A percentile compares a stretch with the other conserved stretches of the same genome.
These are phyloP conservation scores for Geosiphon pyriformis DNA, from an alignment of 192 early-diverging fungal species.

Conservation along the genomic window DNA sequence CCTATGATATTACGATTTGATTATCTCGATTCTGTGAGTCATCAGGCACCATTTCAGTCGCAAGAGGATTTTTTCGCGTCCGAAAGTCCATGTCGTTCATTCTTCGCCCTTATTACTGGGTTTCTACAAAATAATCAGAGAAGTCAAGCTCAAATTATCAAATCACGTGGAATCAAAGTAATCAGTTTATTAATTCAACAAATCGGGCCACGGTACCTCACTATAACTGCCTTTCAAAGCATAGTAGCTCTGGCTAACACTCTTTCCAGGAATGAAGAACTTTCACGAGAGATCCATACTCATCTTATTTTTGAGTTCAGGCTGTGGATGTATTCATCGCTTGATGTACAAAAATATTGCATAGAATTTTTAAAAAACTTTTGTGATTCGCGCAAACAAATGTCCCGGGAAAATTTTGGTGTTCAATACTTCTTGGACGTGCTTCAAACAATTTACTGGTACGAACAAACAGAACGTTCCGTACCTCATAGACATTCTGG, in stretches of 20 bases:
- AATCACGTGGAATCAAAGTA: slow-evolving; percentile 21
- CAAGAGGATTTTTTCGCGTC: slow-evolving; percentile 23
- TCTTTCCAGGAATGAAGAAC: not conserved
- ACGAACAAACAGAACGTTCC: slow-evolving; percentile 16
- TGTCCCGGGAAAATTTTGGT: slow-evolving; percentile 20
- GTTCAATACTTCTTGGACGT: slow-evolving; percentile 19
- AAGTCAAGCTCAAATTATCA: slow-evolving; percentile 18
- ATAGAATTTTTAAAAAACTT: slow-evolving; percentile 23
- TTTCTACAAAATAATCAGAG: slow-evolving; percentile 16
- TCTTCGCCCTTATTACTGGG: slow-evolving; percentile 17
- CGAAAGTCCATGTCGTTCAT: slow-evolving; percentile 19
- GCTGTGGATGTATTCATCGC: slow-evolving; percentile 23
- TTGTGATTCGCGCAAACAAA: slow-evolving; percentile 18
- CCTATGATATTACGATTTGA: slow-evolving; percentile 24
- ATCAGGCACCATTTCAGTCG: slow-evolving; percentile 12
- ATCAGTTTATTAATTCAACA: slow-evolving; percentile 21
- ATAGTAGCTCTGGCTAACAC: slow-evolving; percentile 13
- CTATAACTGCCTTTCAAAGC: slow-evolving; percentile 25
- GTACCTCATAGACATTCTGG: slow-evolving; percentile 11
- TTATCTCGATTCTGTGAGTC: slow-evolving; percentile 7
- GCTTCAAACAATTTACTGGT: slow-evolving; percentile 22
- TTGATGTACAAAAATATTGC: slow-evolving; percentile 25
- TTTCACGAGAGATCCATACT: slow-evolving; percentile 5
- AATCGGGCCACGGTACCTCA: slow-evolving; percentile 13
- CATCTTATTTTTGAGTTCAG: slow-evolving; percentile 22